Base-by-base conservation (phyloP, 1,139 yeast genomes). In the Geotrichum restrictum region DNA sequence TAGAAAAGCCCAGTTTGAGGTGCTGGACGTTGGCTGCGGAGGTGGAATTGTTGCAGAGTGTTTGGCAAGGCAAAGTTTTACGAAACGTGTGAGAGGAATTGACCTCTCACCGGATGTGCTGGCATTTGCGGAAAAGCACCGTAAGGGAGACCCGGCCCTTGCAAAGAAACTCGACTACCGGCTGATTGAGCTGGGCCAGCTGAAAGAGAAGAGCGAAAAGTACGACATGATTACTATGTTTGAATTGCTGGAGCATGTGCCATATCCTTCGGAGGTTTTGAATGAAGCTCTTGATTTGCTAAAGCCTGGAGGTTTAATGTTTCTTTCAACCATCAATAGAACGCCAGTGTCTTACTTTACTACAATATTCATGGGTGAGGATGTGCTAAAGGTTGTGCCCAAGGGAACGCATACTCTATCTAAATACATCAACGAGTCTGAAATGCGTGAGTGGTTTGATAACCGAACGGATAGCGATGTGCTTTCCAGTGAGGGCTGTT, bases 181-280 rank as follows among this genome's bases (percentile, higher is more conserved):
- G 48, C 70, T 83, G 51, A 74, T 68, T 39, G 79, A 91, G 0
- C 71, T 89, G 32, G 95, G 85, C 57, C 59, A 62, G n/a, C 69
- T 82, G 24, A 71, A 74, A 1, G 62, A 68, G 5, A 66, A 66
- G 8, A 45, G 34, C 3, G 79, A 76, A 32, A 69, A 69, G 48
- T 93, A 71, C 67, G 95, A 93, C 64, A 70, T 91, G 8, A 82
- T 94, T 8, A 88, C 98, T 1, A 80, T 93, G 80, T 88, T 93
- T 76, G 99, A 93, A 67, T 83, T 93, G 79, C 75, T 93, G 47
- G 99, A 93, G 67, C 99, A 93, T 68, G 97, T 91, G 1, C 87
- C 86, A 55, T 79, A 81, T 57, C 98, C 99, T 0, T 72, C 88
- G 0, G 79, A 79, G 53, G 85, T 91, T 27, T 70, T 93, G 55